Base-by-base conservation (phyloP, 2,329 filamentous ascomycete genomes). In the Periconia sp. region DNA sequence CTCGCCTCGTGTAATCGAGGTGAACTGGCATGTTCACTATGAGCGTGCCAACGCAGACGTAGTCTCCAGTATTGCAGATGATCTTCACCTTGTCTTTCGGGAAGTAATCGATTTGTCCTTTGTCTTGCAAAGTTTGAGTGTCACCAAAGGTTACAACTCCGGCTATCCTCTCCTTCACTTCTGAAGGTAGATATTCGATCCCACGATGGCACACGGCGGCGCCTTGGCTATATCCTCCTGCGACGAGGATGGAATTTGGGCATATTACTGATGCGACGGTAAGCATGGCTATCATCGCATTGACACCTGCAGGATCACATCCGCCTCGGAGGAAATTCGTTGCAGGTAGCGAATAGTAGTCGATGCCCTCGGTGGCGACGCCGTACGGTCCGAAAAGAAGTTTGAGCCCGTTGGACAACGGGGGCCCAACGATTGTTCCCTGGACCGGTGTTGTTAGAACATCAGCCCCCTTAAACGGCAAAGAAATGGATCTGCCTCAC, bases 41-140 rank as follows among this genome's bases (percentile, higher is more conserved):
- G 4, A 68, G 58, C 0, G 73, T 74, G 31, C 75, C 72, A 15
- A 64, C 47, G 43, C 78, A 80, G n/a, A 80, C 77, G 11, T 73
- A 62, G 47, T 81, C 78, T 3, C 40, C 29, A 31, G 18, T 16
- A 12, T 73, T 69, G 44, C 78, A 80, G 30, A 73, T 69, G 16
- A 74, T 71, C 46, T 76, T 66, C 4, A 68, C 61, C 43, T 76
- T 68, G 4, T 56, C 57, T 46, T 61, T 51, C 15, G 65, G 63
- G 46, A 67, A 71, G n/a, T 50, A 41, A 10, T 56, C 28, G 5
- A 73, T 52, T 39, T 68, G 61, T 13, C 61, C 61, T 12, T 69
- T 62, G 18, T 66, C 51, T 36, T 68, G 47, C 8, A 41, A 21
- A 21, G 63, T 65, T 44, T 73, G 63, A 8, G 74, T 74, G 39